A percentile compares a stretch with the other conserved stretches of the same genome.
phyloP scores from a whole-genome alignment of 441 rosid species.

The Metrosideros polymorpha region DNA sequence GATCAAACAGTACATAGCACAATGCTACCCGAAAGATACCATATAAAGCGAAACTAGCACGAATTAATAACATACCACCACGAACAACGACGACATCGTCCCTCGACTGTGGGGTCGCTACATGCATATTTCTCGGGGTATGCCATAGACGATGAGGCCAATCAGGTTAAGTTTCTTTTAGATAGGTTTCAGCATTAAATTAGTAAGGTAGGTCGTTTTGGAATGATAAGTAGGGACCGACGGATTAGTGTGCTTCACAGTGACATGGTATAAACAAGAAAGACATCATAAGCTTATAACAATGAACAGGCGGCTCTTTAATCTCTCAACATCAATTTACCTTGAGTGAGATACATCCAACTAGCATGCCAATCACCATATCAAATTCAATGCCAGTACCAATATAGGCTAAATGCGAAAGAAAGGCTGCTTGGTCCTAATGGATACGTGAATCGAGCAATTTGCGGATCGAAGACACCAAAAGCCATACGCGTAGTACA shows the following conservation, averaged over 20 bases:
- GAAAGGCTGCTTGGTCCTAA: neutral
- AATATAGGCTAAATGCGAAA: neutral
- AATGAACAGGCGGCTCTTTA: neutral
- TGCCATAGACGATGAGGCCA: neutral
- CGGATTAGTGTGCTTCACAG: neutral
- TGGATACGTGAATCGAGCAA: neutral
- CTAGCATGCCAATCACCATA: neutral
- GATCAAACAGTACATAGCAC: neutral
- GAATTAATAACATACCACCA: neutral
- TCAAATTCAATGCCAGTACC: neutral
- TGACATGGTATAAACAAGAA: neutral
- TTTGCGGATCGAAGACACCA: neutral
- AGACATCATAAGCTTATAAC: neutral
- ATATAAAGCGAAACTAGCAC: neutral
- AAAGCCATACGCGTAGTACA: neutral
- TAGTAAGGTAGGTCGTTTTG: neutral
- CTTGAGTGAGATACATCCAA: neutral
- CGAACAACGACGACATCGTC: neutral
- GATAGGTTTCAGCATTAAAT: neutral
- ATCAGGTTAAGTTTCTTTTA: neutral
- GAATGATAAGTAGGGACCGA: neutral
- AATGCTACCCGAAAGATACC: neutral
- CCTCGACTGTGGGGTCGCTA: neutral
- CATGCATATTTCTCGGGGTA: neutral
- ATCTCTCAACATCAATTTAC: neutral